These are phyloP conservation scores for Candida oleophila DNA, from an alignment of 805 yeast genomes.

Conservation along the genomic window DNA sequence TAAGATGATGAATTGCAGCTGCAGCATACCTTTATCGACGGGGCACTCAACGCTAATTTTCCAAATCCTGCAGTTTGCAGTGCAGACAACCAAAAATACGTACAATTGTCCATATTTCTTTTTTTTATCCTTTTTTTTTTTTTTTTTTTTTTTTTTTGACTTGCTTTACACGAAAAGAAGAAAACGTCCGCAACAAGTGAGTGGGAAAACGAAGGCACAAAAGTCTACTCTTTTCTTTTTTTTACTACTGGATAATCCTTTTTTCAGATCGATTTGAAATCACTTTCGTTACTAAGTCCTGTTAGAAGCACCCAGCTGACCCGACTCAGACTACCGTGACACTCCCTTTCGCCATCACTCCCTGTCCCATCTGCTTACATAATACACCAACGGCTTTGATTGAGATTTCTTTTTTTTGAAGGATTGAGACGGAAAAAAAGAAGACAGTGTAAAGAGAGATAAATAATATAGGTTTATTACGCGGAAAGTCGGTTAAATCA, in stretches of 20 bases:
- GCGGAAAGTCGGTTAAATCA: background rate
- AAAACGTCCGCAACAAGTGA: background rate
- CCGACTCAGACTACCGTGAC: too few relatives aligned
- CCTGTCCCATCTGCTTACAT: background rate
- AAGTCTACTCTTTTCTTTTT: too few relatives aligned
- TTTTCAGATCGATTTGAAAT: background rate
- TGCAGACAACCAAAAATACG: background rate
- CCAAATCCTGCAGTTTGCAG: background rate
- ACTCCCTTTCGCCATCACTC: background rate
- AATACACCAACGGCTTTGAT: background rate
- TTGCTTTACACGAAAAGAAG: background rate
- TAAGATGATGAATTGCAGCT: background rate
- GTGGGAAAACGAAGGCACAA: background rate
- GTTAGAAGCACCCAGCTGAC: too few relatives aligned
- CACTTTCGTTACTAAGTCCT: background rate
- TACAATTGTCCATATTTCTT: background rate
- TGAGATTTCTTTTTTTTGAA: background rate
- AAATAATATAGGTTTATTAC: background rate
- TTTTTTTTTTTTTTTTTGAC: too few relatives aligned
- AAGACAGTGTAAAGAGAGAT: background rate
- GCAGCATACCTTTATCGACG: background rate
- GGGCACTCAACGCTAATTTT: background rate
- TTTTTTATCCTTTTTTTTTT: too few relatives aligned
- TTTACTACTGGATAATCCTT: too few relatives aligned
- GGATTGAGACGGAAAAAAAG: background rate